Evolutionary conservation across 2,329 filamentous ascomycete genomes (phyloP).

Genomic region (Colletotrichum euphorbiae): DNA sequence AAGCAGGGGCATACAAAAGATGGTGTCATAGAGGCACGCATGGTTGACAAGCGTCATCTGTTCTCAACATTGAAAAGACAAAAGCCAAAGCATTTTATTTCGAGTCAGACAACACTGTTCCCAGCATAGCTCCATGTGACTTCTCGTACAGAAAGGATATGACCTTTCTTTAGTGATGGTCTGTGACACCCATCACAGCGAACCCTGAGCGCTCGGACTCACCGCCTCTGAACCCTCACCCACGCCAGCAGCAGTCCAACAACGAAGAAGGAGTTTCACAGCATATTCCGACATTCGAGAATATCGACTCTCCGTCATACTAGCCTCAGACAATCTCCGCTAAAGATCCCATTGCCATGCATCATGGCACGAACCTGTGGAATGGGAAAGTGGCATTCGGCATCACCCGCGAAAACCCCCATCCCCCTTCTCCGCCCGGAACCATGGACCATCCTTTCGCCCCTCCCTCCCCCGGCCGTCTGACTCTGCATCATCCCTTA

Average conservation of each 20-base stretch:
- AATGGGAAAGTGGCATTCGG: constrained; percentile 11
- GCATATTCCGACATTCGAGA: too few relatives aligned
- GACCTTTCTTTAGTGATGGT: too few relatives aligned
- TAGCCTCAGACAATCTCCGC: too few relatives aligned
- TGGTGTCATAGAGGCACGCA: background rate
- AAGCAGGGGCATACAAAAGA: constrained; percentile 2
- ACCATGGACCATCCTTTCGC: too few relatives aligned
- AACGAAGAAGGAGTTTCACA: too few relatives aligned
- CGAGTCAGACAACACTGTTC: background rate
- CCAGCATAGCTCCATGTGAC: too few relatives aligned
- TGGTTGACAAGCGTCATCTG: constrained; percentile 1
- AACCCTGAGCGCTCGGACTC: too few relatives aligned
- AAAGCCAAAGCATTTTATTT: constrained; percentile 28
- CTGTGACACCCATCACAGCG: too few relatives aligned
- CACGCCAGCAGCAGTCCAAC: too few relatives aligned
- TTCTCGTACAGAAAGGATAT: too few relatives aligned
- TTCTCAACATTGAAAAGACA: constrained; percentile 8
- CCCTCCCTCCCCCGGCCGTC: too few relatives aligned
- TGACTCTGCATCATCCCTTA: background rate
- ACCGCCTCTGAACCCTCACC: too few relatives aligned
- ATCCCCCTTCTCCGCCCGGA: background rate
- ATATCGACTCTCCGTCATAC: background rate
- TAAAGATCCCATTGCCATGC: background rate
- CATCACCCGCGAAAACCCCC: constrained; percentile 8
- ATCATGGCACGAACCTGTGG: background rate